Evolutionary conservation across 1,139 yeast genomes (phyloP).

Genomic region (Kurtzmaniella quercitrusa): DNA sequence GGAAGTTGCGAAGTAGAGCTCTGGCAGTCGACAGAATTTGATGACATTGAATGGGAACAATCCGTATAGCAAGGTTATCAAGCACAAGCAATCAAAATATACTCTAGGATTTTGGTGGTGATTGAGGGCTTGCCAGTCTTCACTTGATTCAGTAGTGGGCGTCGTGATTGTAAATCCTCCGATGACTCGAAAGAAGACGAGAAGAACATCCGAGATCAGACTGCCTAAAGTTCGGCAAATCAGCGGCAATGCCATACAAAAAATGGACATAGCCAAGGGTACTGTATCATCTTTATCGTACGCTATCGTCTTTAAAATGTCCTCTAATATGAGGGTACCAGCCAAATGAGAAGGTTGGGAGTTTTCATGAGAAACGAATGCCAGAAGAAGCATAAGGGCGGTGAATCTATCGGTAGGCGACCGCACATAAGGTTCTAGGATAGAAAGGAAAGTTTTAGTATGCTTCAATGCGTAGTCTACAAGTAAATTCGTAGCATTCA

Average conservation of each 20-base stretch:
- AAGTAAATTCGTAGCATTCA: slow-evolving; percentile 39
- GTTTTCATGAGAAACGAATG: slow-evolving; percentile 23
- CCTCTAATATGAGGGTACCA: slow-evolving; percentile 36
- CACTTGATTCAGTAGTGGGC: slow-evolving; percentile 3
- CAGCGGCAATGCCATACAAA: slow-evolving; percentile 56
- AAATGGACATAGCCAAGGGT: slow-evolving; percentile 35
- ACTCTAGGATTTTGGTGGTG: slow-evolving; percentile 9
- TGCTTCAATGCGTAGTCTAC: slow-evolving; percentile 34
- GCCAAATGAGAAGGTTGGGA: slow-evolving; percentile 29
- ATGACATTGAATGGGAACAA: slow-evolving; percentile 53
- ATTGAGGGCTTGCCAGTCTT: slow-evolving; percentile 9
- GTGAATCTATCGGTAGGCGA: slow-evolving; percentile 28
- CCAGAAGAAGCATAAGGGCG: slow-evolving; percentile 29
- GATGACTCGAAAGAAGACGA: slow-evolving; percentile 40
- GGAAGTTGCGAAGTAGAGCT: slow-evolving; percentile 12
- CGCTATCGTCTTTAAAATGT: slow-evolving; percentile 37
- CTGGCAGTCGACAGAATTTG: slow-evolving; percentile 41
- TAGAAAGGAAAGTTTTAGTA: slow-evolving; percentile 27
- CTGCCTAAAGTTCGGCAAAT: slow-evolving; percentile 31
- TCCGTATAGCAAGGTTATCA: slow-evolving; percentile 51
- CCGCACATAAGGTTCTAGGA: slow-evolving; percentile 29
- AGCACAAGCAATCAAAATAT: slow-evolving; percentile 19
- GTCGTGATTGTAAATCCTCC: slow-evolving; percentile 1
- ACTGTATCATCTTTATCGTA: slow-evolving; percentile 44
- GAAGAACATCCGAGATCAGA: slow-evolving; percentile 40